These are phyloP conservation scores for Annulohypoxylon moriforme DNA, from an alignment of 495 filamentous ascomycete genomes.

Conservation along the genomic window DNA sequence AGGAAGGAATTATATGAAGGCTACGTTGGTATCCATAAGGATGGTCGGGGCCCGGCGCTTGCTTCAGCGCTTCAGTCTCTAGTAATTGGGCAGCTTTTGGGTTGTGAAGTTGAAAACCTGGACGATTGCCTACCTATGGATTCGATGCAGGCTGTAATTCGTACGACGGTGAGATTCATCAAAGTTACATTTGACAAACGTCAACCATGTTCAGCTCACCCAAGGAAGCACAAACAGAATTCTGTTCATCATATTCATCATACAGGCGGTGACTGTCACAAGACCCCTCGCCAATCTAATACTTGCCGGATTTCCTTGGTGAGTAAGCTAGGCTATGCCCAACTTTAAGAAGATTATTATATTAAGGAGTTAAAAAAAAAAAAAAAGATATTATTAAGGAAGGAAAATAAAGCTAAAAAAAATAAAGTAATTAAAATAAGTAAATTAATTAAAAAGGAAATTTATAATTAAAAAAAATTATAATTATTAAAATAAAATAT, in stretches of 20 bases:
- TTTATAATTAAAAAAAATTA: no score
- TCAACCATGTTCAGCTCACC: slow-evolving; percentile 12
- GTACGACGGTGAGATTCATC: slow-evolving; percentile 28
- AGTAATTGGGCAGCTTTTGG: slow-evolving; percentile 37
- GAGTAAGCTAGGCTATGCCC: background rate
- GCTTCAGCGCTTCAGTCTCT: slow-evolving; percentile 13
- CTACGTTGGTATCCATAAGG: background rate
- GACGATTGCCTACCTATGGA: slow-evolving; percentile 10
- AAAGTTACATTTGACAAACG: slow-evolving; percentile 23
- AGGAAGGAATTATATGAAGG: background rate
- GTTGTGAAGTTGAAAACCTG: slow-evolving; percentile 9
- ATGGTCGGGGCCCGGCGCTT: slow-evolving; percentile 2
- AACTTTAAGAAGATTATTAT: no score
- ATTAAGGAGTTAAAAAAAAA: no score
- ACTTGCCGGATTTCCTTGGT: slow-evolving; percentile 25
- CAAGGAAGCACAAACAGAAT: slow-evolving; percentile 11
- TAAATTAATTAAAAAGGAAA: no score
- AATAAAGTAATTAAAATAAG: no score
- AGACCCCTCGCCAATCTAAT: slow-evolving; percentile 18
- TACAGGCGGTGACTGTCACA: slow-evolving; percentile 15
- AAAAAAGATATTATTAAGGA: no score
- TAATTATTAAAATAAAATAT: no score
- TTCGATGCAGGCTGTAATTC: background rate
- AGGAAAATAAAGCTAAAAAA: no score
- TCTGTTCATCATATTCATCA: slow-evolving; percentile 11